phyloP scores from a whole-genome alignment of 83 land plant genomes.

The Thuja plicata region DNA sequence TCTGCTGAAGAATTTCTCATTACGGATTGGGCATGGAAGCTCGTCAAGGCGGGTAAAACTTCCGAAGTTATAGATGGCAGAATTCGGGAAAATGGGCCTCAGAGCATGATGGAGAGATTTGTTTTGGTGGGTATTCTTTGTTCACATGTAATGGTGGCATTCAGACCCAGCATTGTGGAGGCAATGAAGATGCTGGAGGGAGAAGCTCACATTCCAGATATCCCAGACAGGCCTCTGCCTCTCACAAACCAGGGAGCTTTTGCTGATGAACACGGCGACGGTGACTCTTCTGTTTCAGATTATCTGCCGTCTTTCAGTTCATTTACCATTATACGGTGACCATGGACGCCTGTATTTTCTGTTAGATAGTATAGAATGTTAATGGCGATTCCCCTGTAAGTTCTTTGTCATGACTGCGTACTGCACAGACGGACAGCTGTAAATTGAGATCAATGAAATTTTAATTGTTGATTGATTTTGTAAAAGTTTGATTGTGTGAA shows the following conservation, averaged over 20 bases:
- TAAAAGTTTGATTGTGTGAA: no score
- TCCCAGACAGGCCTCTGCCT: background rate
- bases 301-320: background rate
- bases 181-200: background rate
- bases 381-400: no score
- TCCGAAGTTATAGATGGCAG: background rate
- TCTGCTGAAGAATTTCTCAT: no score
- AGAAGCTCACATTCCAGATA: background rate
- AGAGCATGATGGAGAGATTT: background rate
- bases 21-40: no score
- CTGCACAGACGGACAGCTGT: no score
- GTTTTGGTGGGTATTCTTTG: slow-evolving; percentile 6
- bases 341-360: no score
- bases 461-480: no score
- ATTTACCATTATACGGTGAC: no score
- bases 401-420: no score
- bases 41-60: no score
- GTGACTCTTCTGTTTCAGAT: background rate
- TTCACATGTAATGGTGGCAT: background rate
- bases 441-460: no score
- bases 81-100: background rate
- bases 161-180: background rate
- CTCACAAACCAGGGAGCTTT: background rate
- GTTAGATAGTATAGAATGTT: no score
- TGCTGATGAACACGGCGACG: background rate